phyloP scores from a whole-genome alignment of 2,329 filamentous ascomycete genomes.

The Botrytis hyacinthi region DNA sequence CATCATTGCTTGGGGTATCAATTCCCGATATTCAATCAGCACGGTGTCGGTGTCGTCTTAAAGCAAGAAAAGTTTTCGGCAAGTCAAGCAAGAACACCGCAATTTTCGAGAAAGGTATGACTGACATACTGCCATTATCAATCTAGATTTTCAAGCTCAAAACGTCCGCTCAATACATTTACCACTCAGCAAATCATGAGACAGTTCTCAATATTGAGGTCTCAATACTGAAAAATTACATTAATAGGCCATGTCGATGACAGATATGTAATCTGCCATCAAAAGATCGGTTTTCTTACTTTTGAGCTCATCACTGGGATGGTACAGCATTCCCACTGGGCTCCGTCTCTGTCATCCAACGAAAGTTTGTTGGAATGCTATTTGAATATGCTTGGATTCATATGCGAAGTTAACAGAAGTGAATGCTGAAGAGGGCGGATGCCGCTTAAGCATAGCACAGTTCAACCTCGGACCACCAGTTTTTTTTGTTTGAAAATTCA shows the following conservation, averaged over 20 bases:
- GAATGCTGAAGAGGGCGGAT: background rate
- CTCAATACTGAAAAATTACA: background rate
- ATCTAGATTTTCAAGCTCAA: background rate
- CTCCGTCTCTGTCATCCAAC: background rate
- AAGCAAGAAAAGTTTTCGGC: background rate
- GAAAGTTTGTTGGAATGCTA: background rate
- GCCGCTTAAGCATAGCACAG: background rate
- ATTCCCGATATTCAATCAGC: background rate
- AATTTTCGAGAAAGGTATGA: background rate
- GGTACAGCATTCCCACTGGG: background rate
- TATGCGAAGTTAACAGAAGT: background rate
- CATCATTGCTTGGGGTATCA: background rate
- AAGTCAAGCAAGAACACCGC: background rate
- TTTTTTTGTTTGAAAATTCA: background rate
- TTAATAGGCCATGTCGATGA: background rate
- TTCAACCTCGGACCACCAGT: background rate
- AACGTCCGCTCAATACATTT: background rate
- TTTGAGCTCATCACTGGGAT: background rate
- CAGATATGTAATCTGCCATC: background rate
- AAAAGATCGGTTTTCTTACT: background rate
- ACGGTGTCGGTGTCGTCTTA: background rate
- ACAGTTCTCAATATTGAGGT: background rate
- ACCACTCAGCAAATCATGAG: background rate
- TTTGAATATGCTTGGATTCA: background rate
- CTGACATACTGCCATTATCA: background rate